phyloP scores from a whole-genome alignment of 768 basidiomycete genomes.

The Terana coerulea region DNA sequence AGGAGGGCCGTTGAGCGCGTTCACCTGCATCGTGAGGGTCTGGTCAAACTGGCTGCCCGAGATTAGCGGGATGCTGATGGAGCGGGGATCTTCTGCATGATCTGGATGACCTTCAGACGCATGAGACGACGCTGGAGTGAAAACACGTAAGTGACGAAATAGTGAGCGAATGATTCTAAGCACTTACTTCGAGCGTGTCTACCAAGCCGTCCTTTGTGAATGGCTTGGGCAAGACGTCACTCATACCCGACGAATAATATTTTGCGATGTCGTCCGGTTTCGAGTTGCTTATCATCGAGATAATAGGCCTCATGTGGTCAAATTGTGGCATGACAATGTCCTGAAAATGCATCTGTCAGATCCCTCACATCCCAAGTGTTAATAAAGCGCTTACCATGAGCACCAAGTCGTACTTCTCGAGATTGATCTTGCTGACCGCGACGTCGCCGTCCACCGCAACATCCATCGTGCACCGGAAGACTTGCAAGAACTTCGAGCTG shows the following conservation, averaged over 20 bases:
- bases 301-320: conserved; percentile 93
- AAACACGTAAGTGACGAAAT: neutral
- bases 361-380: neutral
- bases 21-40: conserved; percentile 42
- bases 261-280: conserved; percentile 92
- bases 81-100: conserved; percentile 65
- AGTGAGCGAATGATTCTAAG: neutral
- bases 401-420: conserved; percentile 93
- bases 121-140: conserved; percentile 78
- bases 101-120: conserved; percentile 83
- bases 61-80: conserved; percentile 62
- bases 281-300: conserved; percentile 96
- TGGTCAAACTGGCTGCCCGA: conserved; percentile 52
- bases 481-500: conserved; percentile 89
- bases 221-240: conserved; percentile 94
- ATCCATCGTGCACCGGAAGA: conserved; percentile 93
- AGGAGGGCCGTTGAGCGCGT: too few relatives aligned
- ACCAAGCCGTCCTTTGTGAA: conserved; percentile 93
- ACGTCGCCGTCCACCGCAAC: conserved; percentile 91
- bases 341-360: conserved; percentile 37
- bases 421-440: conserved; percentile 95
- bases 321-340: conserved; percentile 98
- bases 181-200: conserved; percentile 82
- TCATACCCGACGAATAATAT: conserved; percentile 91
- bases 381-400: conserved; percentile 69